Percentiles rank a stretch among this genome's conserved stretches.
These are phyloP conservation scores for Lichtheimia ornata DNA, from an alignment of 371 early-diverging fungal species.

Conservation along the genomic window DNA sequence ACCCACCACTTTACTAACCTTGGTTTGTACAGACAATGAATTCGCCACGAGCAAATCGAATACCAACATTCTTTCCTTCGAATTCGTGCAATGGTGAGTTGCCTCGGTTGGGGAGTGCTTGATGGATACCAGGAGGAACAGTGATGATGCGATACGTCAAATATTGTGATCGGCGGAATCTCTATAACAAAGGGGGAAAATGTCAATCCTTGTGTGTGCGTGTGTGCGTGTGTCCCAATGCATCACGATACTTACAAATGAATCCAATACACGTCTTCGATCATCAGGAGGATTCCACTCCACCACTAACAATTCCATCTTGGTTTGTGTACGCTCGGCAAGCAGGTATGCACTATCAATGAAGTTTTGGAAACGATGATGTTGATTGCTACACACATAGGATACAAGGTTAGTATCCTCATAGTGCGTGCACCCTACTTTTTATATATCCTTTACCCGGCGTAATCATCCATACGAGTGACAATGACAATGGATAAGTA, in stretches of 20 bases:
- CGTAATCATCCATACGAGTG: slow-evolving; percentile 52
- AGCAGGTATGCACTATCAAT: slow-evolving; percentile 43
- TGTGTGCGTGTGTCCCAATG: background rate
- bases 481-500: slow-evolving; percentile 48
- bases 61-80: slow-evolving; percentile 52
- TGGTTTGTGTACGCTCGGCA: slow-evolving; percentile 40
- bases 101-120: slow-evolving; percentile 36
- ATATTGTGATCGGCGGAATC: slow-evolving; percentile 41
- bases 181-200: slow-evolving; percentile 14
- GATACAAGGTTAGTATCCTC: background rate
- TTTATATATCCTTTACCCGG: slow-evolving; percentile 29
- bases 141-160: slow-evolving; percentile 46
- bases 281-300: slow-evolving; percentile 49
- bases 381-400: slow-evolving; percentile 35
- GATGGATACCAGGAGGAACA: slow-evolving; percentile 35
- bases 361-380: slow-evolving; percentile 48
- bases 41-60: slow-evolving; percentile 50
- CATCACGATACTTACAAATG: slow-evolving; percentile 30
- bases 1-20: slow-evolving; percentile 21
- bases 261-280: slow-evolving; percentile 36
- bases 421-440: background rate
- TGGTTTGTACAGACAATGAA: slow-evolving; percentile 47
- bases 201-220: background rate
- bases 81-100: slow-evolving; percentile 49
- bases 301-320: slow-evolving; percentile 44